Conservation (phyloP, 225 moss, liverwort and hornwort species). For the Bryum argenteum region DNA sequence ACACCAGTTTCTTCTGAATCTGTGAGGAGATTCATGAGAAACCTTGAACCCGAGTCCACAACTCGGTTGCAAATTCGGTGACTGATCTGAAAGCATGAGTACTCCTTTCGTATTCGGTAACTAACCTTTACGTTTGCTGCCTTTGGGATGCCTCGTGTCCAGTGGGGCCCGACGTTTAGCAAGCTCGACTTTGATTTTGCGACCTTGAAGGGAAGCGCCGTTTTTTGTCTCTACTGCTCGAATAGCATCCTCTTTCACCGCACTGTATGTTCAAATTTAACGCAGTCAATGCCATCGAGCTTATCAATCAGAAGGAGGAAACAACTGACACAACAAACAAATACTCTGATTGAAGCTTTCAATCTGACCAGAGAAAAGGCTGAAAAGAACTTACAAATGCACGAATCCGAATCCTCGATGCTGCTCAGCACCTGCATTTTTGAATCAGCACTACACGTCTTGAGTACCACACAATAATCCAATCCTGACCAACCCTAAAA, state of each 20-base stretch:
- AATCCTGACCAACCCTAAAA: background rate
- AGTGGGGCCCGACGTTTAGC: slow-evolving; percentile 93
- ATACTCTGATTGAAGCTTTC: background rate
- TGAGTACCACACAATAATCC: background rate
- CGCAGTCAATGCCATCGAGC: background rate
- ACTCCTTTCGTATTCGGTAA: background rate
- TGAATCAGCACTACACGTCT: background rate
- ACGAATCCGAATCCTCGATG: slow-evolving; percentile 95
- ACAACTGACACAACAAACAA: background rate
- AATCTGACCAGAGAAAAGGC: background rate
- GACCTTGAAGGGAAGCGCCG: slow-evolving; percentile 75
- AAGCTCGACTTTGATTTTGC: slow-evolving; percentile 92
- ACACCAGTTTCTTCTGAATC: slow-evolving; percentile 26
- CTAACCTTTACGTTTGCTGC: slow-evolving; percentile 57
- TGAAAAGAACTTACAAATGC: slow-evolving; percentile 71
- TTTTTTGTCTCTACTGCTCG: slow-evolving; percentile 82
- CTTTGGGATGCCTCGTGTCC: slow-evolving; percentile 67
- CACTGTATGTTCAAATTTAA: slow-evolving; percentile 40
- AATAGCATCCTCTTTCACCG: slow-evolving; percentile 88
- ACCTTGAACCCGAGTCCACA: no score
- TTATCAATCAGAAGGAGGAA: background rate
- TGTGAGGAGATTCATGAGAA: background rate
- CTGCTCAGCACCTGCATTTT: slow-evolving; percentile 65
- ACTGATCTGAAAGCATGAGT: background rate
- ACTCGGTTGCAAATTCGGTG: background rate